These are phyloP conservation scores for Bruguiera parviflora DNA, from an alignment of 345 rosid species.

Conservation along the genomic window DNA sequence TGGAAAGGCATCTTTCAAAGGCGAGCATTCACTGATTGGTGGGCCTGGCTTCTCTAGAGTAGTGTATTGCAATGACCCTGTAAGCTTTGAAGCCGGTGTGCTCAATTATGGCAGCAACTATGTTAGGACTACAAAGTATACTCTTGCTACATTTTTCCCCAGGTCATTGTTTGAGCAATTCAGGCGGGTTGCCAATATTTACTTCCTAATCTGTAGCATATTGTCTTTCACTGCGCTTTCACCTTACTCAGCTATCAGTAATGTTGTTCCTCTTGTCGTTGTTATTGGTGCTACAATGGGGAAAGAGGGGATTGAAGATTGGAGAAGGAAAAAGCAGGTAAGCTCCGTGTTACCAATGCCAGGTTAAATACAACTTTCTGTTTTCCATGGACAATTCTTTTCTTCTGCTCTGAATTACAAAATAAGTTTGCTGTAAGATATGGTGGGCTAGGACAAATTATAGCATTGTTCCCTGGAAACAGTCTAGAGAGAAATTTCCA, in stretches of 20 bases:
- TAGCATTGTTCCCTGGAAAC: neutral
- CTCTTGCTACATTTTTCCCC: constrained; percentile 68
- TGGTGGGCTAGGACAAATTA: neutral
- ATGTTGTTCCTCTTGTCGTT: constrained; percentile 71
- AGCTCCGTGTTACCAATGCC: neutral
- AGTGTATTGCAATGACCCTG: constrained; percentile 75
- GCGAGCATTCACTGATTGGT: constrained; percentile 75
- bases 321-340: constrained; percentile 84
- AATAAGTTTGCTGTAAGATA: neutral
- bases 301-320: constrained; percentile 83
- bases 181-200: constrained; percentile 87
- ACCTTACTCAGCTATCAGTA: constrained; percentile 76
- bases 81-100: constrained; percentile 48
- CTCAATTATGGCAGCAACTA: constrained; percentile 55
- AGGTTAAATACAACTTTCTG: constrained; percentile 6
- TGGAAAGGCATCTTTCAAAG: constrained; percentile 61
- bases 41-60: constrained; percentile 94
- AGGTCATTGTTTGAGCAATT: constrained; percentile 90
- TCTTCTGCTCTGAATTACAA: neutral
- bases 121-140: constrained; percentile 82
- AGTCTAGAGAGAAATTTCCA: too few species aligned
- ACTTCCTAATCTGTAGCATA: constrained; percentile 75
- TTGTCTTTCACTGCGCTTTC: constrained; percentile 74
- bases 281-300: constrained; percentile 88
- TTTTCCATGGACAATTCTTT: constrained; percentile 1